Conservation (phyloP, 371 early-diverging fungal species). For the Mortierella sp. region DNA sequence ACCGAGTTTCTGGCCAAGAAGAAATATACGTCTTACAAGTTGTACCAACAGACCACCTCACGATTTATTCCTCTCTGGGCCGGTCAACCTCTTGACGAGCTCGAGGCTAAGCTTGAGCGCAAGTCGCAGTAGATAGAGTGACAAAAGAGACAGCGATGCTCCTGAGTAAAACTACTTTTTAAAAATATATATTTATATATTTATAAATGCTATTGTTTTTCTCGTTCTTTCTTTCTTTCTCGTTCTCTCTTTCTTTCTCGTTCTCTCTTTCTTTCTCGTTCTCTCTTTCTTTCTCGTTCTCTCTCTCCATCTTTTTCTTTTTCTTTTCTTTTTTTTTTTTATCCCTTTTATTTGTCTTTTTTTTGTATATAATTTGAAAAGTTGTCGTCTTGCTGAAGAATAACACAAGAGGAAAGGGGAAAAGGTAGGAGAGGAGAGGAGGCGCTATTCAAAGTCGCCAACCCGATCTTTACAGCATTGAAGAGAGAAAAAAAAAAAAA, state of each 20-base stretch:
- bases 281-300: too few species aligned
- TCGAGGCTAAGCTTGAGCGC: slow-evolving; percentile 40
- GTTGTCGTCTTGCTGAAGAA: neutral
- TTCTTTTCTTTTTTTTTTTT: too few species aligned
- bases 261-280: too few species aligned
- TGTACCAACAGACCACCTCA: slow-evolving; percentile 70
- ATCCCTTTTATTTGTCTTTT: neutral
- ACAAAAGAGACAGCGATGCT: too few species aligned
- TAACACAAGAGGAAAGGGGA: neutral
- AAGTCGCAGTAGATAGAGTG: slow-evolving; percentile 19
- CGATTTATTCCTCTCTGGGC: slow-evolving; percentile 71
- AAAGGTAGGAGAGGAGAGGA: neutral
- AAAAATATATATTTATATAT: too few species aligned
- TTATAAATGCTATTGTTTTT: too few species aligned
- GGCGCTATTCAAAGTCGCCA: too few species aligned
- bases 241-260: too few species aligned
- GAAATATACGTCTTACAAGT: slow-evolving; percentile 62
- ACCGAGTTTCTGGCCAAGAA: slow-evolving; percentile 67
- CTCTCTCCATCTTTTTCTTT: too few species aligned
- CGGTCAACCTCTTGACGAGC: slow-evolving; percentile 31
- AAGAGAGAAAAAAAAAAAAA: neutral
- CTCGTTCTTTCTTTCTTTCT: too few species aligned
- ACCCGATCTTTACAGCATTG: too few species aligned
- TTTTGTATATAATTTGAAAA: neutral
- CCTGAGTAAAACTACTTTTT: too few species aligned